Evolutionary conservation across 2,329 filamentous ascomycete genomes (phyloP).

Genomic region (Ceratocystis alfenasii): DNA sequence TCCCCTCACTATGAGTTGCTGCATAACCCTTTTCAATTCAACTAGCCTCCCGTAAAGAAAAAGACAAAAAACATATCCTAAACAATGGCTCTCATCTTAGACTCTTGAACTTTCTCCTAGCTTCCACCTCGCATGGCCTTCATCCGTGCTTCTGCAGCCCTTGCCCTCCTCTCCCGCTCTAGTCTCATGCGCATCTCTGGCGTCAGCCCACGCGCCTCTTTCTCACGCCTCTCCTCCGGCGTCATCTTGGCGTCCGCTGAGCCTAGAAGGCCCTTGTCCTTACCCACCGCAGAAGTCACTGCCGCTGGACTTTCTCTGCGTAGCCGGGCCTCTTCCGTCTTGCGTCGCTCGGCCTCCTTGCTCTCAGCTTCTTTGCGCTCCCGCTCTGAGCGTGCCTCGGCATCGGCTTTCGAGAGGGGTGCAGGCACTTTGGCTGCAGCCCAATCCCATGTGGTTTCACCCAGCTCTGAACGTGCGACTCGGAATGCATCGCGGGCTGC

Average conservation of each 20-base stretch:
- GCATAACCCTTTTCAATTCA: too few relatives aligned
- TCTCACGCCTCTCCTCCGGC: conserved; percentile 67
- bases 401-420: conserved; percentile 57
- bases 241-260: conserved; percentile 56
- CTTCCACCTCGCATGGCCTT: conserved; percentile 46
- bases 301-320: conserved; percentile 49
- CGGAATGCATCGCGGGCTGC: conserved; percentile 83
- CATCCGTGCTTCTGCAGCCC: conserved; percentile 82
- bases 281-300: conserved; percentile 38
- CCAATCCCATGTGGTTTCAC: conserved; percentile 70
- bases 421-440: conserved; percentile 59
- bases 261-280: conserved; percentile 41
- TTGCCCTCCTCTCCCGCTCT: conserved; percentile 78
- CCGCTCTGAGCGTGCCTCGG: conserved; percentile 53
- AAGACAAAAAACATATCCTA: not conserved
- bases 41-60: too few relatives aligned
- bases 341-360: conserved; percentile 58
- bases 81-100: not conserved
- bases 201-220: conserved; percentile 73
- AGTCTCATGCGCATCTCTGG: conserved; percentile 74
- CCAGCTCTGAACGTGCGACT: conserved; percentile 69
- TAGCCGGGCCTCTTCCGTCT: conserved; percentile 62
- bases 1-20: too few relatives aligned
- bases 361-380: conserved; percentile 58
- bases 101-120: not conserved